Conservation (phyloP, 345 rosid species). For the Eutrema japonicum region DNA sequence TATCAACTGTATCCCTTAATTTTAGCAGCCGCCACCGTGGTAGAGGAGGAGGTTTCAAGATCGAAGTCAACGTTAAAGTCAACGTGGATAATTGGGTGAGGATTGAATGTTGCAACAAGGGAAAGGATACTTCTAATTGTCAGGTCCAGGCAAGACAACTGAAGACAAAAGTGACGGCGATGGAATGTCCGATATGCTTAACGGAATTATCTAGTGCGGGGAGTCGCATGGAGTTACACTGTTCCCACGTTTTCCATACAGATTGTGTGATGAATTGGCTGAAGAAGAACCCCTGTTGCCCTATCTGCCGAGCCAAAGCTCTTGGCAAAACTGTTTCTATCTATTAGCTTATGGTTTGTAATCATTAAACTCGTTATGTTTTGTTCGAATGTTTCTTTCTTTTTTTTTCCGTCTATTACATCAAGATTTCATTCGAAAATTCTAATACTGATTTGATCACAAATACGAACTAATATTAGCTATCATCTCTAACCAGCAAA, state of each 20-base stretch:
- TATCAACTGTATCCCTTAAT: not conserved
- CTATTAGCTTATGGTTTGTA: not conserved
- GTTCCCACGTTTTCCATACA: constrained; percentile 21
- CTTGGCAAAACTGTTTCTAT: constrained; percentile 3
- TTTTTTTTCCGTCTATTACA: too few relatives aligned
- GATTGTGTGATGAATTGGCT: constrained; percentile 19
- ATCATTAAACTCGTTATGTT: not conserved
- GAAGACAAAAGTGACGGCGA: not conserved
- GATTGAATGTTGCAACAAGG: not conserved
- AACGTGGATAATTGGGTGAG: not conserved
- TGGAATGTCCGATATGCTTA: constrained; percentile 20
- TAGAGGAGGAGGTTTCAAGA: constrained; percentile 1
- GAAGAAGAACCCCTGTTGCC: constrained; percentile 4
- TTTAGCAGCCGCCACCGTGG: not conserved
- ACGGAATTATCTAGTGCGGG: not conserved
- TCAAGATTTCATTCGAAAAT: too few relatives aligned
- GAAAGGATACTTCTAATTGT: not conserved
- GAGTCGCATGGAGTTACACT: constrained; percentile 27
- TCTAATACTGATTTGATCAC: too few relatives aligned
- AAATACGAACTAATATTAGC: too few relatives aligned
- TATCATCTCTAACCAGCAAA: too few relatives aligned
- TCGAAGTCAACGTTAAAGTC: constrained; percentile 17
- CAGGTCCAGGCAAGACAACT: not conserved
- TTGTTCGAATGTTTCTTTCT: too few relatives aligned
- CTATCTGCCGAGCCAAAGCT: constrained; percentile 17